Evolutionary conservation across 2,329 filamentous ascomycete species (phyloP).

Genomic region (Epichloe amarillans): DNA sequence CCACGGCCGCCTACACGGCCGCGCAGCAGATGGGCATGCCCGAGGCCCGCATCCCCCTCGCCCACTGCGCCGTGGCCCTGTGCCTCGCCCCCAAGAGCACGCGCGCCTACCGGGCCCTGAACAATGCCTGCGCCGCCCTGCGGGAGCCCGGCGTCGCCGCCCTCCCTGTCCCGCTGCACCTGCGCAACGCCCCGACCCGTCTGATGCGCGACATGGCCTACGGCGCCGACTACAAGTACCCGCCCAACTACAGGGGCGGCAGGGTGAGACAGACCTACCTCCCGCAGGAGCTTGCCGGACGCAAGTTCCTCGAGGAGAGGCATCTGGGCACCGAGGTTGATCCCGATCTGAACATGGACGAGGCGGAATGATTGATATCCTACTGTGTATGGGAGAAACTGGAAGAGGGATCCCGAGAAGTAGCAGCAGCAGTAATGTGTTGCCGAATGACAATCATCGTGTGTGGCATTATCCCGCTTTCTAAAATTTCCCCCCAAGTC

Average conservation of each 20-base stretch:
- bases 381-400: too few relatives aligned
- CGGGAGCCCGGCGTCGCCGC: slow-evolving; percentile 72
- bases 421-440: too few relatives aligned
- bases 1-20: slow-evolving; percentile 74
- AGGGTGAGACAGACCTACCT: slow-evolving; percentile 79
- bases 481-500: too few relatives aligned
- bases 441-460: neutral
- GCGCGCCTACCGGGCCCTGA: slow-evolving; percentile 68
- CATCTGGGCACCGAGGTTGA: slow-evolving; percentile 74
- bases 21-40: slow-evolving; percentile 91
- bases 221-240: slow-evolving; percentile 90
- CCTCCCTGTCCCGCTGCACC: slow-evolving; percentile 71
- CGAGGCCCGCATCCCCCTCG: slow-evolving; percentile 83
- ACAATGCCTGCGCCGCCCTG: slow-evolving; percentile 66
- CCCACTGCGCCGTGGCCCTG: slow-evolving; percentile 74
- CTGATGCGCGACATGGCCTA: slow-evolving; percentile 90
- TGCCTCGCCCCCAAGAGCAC: slow-evolving; percentile 76
- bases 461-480: neutral
- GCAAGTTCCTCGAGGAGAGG: slow-evolving; percentile 63
- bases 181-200: slow-evolving; percentile 83
- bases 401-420: too few relatives aligned
- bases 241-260: slow-evolving; percentile 76
- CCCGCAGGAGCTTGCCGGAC: slow-evolving; percentile 59
- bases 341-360: slow-evolving; percentile 41
- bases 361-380: neutral